Base-by-base conservation (phyloP, 1,139 yeast species). In the Debaryomyces coudertii region DNA sequence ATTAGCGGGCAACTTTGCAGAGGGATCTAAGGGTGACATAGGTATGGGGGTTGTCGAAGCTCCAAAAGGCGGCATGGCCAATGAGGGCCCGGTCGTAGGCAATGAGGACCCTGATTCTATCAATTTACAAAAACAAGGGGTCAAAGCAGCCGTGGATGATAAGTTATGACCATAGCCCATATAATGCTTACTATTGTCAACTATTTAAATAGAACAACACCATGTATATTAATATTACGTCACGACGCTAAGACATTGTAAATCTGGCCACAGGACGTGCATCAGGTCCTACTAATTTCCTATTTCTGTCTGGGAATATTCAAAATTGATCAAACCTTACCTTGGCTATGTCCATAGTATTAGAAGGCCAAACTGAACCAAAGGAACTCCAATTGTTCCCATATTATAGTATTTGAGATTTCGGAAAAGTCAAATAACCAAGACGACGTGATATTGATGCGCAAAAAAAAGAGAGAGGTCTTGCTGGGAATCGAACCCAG, bases 1-100 rank as follows among this genome's bases (percentile, higher is more conserved):
- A 30, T 69, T 75, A 57, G 77, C 79, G 0, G 71, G 62, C 9
- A 73, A 73, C 53, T 58, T 69, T 58, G 77, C 76, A 2, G 61
- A 64, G 39, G 73, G 73, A 9, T 66, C 77, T 5, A 71, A 72
- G 49, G 79, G 78, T 5, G 73, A 73, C 43, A 66, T 68, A 40
- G 79, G 78, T 1, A 50, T 62, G 33, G 79, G 78, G 3, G 71
- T 75, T 2, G 63, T 58, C 9, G 79, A 75, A 51, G 80, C 80
- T 3, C 79, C 80, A n/a, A 74, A 71, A 54, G 80, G 80, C 3
- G 80, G 80, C 1, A 63, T 73, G 43, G 80, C 79, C 33, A 75
- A 75, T 54, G 80, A 75, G 52, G 79, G 73, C 0, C 72, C 76
- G 9, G 51, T 73, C 1, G 79, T 74, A 2, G 79, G 79, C 5